These are phyloP conservation scores for Osmanthus fragrans DNA, from an alignment of 257 asterid species.

Conservation along the genomic window DNA sequence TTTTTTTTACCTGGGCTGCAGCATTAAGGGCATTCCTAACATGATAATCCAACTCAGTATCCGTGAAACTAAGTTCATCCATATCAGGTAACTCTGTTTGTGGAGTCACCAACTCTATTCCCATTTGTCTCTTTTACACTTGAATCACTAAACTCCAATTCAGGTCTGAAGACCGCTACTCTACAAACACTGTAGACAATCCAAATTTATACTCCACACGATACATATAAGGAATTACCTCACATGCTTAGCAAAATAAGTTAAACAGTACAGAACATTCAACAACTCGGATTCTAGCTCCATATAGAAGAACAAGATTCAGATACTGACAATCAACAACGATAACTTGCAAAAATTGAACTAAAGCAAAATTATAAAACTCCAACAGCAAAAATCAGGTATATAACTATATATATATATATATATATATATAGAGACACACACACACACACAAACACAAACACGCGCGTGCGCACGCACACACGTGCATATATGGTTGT, in stretches of 20 bases:
- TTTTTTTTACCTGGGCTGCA: slow-evolving; percentile 45
- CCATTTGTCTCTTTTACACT: neutral
- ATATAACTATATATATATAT: neutral
- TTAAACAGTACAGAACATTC: neutral
- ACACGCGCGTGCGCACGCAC: too few species aligned
- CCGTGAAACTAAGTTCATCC: slow-evolving; percentile 43
- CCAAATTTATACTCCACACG: neutral
- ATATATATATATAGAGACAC: too few species aligned
- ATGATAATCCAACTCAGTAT: slow-evolving; percentile 53
- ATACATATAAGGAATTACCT: neutral
- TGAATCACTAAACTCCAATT: neutral
- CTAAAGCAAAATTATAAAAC: neutral
- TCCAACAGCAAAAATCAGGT: neutral
- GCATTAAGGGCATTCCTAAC: slow-evolving; percentile 68
- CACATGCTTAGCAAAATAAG: neutral
- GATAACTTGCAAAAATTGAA: neutral
- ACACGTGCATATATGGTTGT: neutral
- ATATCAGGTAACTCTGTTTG: neutral
- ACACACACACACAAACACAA: too few species aligned
- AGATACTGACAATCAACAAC: neutral
- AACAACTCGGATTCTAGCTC: neutral
- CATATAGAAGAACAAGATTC: neutral
- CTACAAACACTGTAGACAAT: neutral
- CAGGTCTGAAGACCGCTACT: neutral
- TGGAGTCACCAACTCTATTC: neutral